phyloP scores from a whole-genome alignment of 2,329 filamentous ascomycete genomes.

The Xylariaceae sp. region DNA sequence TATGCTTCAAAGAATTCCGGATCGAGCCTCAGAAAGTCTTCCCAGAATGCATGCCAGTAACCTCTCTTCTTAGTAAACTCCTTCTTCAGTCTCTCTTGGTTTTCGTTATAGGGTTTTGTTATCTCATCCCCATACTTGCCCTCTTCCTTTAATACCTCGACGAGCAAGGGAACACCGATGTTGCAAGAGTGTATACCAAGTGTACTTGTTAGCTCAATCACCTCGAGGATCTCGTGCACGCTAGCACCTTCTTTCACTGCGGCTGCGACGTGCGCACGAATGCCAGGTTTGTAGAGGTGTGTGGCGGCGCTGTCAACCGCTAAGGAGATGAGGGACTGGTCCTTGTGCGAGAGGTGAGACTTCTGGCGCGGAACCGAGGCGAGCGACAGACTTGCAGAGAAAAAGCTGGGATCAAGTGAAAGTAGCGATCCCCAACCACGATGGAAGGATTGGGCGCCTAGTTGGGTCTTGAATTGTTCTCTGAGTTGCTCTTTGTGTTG shows the following conservation, averaged over 20 bases:
- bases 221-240: conserved; percentile 47
- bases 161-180: conserved; percentile 48
- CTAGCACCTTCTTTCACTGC: conserved; percentile 45
- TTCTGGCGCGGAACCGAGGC: conserved; percentile 32
- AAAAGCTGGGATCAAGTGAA: conserved; percentile 29
- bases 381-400: conserved; percentile 30
- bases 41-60: conserved; percentile 51
- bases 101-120: conserved; percentile 39
- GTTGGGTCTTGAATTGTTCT: conserved; percentile 22
- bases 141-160: conserved; percentile 49
- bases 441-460: conserved; percentile 29
- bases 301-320: conserved; percentile 47
- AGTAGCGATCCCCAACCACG: conserved; percentile 33
- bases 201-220: conserved; percentile 46
- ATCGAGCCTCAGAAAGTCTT: conserved; percentile 46
- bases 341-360: conserved; percentile 42
- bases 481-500: conserved; percentile 21
- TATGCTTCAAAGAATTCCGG: conserved; percentile 53
- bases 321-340: conserved; percentile 46
- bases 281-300: conserved; percentile 47
- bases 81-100: conserved; percentile 41
- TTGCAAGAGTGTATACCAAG: conserved; percentile 52
- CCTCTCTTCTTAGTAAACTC: conserved; percentile 49
- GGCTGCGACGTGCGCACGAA: conserved; percentile 43
- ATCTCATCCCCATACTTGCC: conserved; percentile 35